Percentiles rank a stretch among this genome's conserved stretches.
phyloP scores from a whole-genome alignment of 2,329 filamentous ascomycete species.

The Neofusicoccum kwambonambiense region DNA sequence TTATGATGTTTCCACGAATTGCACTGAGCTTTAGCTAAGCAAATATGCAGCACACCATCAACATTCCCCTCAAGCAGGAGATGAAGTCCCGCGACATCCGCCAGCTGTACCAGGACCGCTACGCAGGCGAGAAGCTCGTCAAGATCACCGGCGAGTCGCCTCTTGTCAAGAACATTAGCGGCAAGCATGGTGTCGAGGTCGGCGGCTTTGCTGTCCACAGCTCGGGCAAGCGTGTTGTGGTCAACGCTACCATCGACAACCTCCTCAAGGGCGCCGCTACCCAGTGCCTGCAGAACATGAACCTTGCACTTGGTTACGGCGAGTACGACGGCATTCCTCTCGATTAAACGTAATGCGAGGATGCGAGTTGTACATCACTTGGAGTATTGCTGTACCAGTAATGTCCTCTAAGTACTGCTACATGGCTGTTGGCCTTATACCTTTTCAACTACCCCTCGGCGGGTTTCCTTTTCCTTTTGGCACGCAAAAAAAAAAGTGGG shows the following conservation, averaged over 20 bases:
- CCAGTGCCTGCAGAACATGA: conserved; percentile 95
- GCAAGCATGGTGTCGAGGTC: conserved; percentile 88
- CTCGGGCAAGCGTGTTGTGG: conserved; percentile 85
- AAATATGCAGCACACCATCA: conserved; percentile 70
- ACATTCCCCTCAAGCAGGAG: conserved; percentile 77
- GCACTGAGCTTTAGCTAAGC: background rate
- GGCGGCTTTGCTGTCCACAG: conserved; percentile 93
- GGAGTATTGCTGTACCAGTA: background rate
- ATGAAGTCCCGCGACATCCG: conserved; percentile 92
- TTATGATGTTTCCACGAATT: conserved; percentile 4
- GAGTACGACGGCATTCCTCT: conserved; percentile 83
- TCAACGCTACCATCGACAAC: conserved; percentile 93
- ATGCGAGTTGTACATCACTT: background rate
- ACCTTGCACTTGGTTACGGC: conserved; percentile 80
- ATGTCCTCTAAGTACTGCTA: background rate
- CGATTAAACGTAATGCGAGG: background rate
- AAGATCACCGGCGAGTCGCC: conserved; percentile 89
- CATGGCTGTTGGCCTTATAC: no score
- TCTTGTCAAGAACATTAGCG: conserved; percentile 77
- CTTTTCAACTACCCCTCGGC: background rate
- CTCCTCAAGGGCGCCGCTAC: conserved; percentile 89
- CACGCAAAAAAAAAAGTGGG: conserved; percentile 4
- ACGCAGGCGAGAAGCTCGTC: conserved; percentile 91
- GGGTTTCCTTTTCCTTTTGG: background rate
- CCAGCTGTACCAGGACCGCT: conserved; percentile 92